A percentile compares a stretch with the other conserved stretches of the same genome.
Evolutionary conservation across 2,329 filamentous ascomycete species (phyloP).

Genomic region (Nemania sp.): DNA sequence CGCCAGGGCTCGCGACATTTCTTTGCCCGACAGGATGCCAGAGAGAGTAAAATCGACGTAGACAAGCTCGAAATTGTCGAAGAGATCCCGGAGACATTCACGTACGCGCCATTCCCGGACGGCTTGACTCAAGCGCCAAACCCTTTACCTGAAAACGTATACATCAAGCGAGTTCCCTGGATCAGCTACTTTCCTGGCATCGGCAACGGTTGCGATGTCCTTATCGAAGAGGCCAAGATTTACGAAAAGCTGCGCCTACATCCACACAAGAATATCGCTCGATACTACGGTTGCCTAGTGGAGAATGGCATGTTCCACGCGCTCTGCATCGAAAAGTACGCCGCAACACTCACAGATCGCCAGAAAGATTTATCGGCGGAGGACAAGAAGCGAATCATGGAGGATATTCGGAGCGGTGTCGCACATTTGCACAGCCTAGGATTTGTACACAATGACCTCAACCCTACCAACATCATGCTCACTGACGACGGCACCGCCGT

Average conservation of each 20-base stretch:
- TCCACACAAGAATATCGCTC: not conserved
- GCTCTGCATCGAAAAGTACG: not conserved
- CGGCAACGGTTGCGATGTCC: not conserved
- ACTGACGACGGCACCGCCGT: not conserved
- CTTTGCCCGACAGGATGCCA: not conserved
- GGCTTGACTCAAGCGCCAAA: not conserved
- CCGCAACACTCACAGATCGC: not conserved
- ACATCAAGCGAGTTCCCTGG: not conserved
- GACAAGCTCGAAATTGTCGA: not conserved
- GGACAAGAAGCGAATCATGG: not conserved
- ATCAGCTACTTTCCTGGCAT: not conserved
- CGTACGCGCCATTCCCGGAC: not conserved
- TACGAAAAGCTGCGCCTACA: not conserved
- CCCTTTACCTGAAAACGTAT: not conserved
- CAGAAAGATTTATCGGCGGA: not conserved
- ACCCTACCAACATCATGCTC: not conserved
- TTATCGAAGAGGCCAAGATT: not conserved
- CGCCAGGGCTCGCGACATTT: not conserved
- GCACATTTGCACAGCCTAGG: not conserved
- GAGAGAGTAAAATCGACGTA: not conserved
- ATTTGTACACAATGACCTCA: not conserved
- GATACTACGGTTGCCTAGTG: not conserved
- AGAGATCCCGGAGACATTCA: not conserved
- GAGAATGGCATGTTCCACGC: not conserved
- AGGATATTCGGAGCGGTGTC: not conserved